Percentiles rank a stretch among this genome's conserved stretches.
Evolutionary conservation across 2,329 filamentous ascomycete species (phyloP).

Genomic region (Pleurostoma richardsiae): DNA sequence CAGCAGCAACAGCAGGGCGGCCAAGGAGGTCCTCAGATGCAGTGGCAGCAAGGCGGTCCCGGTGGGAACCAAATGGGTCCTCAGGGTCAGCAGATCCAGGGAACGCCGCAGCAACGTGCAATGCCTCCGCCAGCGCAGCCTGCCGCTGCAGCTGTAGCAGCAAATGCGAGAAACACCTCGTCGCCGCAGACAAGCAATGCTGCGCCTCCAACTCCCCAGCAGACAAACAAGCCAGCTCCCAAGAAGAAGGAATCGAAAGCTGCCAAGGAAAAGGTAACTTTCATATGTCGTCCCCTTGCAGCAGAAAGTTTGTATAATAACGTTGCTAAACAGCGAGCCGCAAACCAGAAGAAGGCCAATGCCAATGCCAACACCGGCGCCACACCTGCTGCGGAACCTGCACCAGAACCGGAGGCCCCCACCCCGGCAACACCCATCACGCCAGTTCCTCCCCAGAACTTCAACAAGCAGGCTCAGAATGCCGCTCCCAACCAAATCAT

Average conservation of each 20-base stretch:
- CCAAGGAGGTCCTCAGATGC: slow-evolving; percentile 37
- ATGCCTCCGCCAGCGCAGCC: slow-evolving; percentile 66
- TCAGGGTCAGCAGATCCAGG: slow-evolving; percentile 49
- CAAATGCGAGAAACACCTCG: slow-evolving; percentile 50
- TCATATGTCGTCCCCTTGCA: slow-evolving; percentile 6
- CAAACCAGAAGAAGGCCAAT: slow-evolving; percentile 59
- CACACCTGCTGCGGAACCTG: slow-evolving; percentile 52
- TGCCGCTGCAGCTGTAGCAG: slow-evolving; percentile 31
- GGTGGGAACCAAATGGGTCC: slow-evolving; percentile 36
- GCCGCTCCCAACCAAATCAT: slow-evolving; percentile 29
- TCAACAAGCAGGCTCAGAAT: slow-evolving; percentile 40
- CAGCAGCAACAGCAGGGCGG: slow-evolving; percentile 26
- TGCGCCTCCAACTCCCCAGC: slow-evolving; percentile 72
- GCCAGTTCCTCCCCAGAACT: slow-evolving; percentile 46
- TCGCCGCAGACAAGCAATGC: slow-evolving; percentile 60
- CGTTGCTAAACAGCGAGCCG: slow-evolving; percentile 29
- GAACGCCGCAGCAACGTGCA: slow-evolving; percentile 66
- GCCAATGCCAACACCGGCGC: slow-evolving; percentile 43
- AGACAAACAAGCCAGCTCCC: slow-evolving; percentile 65
- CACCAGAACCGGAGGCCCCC: slow-evolving; percentile 51
- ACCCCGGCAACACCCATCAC: slow-evolving; percentile 62
- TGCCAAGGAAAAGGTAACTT: slow-evolving; percentile 62
- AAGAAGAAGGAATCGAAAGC: slow-evolving; percentile 72
- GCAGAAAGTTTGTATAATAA: slow-evolving; percentile 5
- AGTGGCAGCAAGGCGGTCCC: slow-evolving; percentile 39